Base-by-base conservation (phyloP, 2,329 filamentous ascomycete species). In the Fusarium pseudoanthophilum region DNA sequence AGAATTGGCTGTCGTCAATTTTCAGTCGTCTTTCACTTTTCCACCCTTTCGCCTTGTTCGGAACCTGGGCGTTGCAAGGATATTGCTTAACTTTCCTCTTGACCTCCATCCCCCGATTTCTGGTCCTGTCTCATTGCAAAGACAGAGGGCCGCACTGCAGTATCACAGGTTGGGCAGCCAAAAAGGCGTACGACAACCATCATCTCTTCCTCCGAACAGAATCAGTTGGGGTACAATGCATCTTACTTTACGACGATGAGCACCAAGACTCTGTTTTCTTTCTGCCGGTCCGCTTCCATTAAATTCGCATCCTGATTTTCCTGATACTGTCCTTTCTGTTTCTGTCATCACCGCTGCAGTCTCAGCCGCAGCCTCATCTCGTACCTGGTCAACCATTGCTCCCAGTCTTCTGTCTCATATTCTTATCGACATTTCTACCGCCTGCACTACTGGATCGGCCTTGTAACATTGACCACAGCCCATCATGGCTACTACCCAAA, bases 291-390 rank as follows among this genome's bases (percentile, higher is more conserved):
- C 84, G 86, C 83, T 81, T 83, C 85, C 83, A 86, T 87, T 83
- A 84, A 85, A 84, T 86, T 85, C 83, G 82, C 84, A 85, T 85
- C 83, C 84, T 89, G 85, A 89, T 84, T 85, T 83, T 74, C 57
- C 64, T 65, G 55, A 69, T 72, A 74, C 74, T 75, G 68, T 79
- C 73, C 74, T 78, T 77, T 82, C 78, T 67, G 78, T 79, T 75
- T 70, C 72, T 75, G 75, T 76, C 73, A 71, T 74, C 78, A 71
- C 64, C 71, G 70, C 67, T 67, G 70, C 66, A 70, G 64, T 59
- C 68, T 64, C 60, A 69, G 67, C 55, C 63, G 66, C 75, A 74
- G 65, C 73, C 69, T 76, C 65, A 73, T 55, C 64, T 68, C 58
- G 64, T 70, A 62, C 56, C 66, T 64, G 61, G 67, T 65, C 61